A percentile compares a stretch with the other conserved stretches of the same genome.
Conservation (phyloP, 163 green algal genomes). For the Prototheca cutis region DNA sequence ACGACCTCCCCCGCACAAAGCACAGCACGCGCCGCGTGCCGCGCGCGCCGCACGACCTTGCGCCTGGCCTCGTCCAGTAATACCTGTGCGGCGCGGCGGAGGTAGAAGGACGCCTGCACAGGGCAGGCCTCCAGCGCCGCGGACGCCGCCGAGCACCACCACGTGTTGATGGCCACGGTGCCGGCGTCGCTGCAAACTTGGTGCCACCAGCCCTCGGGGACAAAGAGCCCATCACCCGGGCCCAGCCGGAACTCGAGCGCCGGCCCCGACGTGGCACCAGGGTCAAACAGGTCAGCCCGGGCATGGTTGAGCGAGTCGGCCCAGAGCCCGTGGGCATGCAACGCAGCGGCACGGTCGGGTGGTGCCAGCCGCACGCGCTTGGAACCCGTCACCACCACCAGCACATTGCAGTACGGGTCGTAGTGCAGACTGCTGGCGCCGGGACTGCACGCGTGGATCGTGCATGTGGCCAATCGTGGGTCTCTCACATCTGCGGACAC, state of each 20-base stretch:
- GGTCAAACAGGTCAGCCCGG: conserved; percentile 38
- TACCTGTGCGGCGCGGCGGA: neutral
- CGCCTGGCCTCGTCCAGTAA: neutral
- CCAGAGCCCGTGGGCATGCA: conserved; percentile 36
- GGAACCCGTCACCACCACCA: conserved; percentile 44
- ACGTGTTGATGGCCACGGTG: conserved; percentile 64
- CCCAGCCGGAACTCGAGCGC: conserved; percentile 5
- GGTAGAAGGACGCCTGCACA: neutral
- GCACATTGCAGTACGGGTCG: conserved; percentile 62
- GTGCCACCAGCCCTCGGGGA: conserved; percentile 81
- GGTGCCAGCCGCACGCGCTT: conserved; percentile 47
- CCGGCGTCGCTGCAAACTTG: conserved; percentile 42
- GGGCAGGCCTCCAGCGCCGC: conserved; percentile 1
- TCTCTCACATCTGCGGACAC: too few species aligned
- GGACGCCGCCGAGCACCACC: conserved; percentile 39
- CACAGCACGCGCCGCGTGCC: too few species aligned
- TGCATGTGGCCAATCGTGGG: too few species aligned
- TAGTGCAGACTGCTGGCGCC: conserved; percentile 50
- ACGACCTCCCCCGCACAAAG: too few species aligned
- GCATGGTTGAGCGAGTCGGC: conserved; percentile 48
- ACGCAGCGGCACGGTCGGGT: conserved; percentile 16
- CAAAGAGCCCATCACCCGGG: conserved; percentile 64
- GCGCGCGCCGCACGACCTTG: too few species aligned
- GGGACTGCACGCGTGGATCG: conserved; percentile 9
- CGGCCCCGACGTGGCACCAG: conserved; percentile 5